Evolutionary conservation across 108 stramenopile species (phyloP).

Genomic region (Conticribra weissflogii): DNA sequence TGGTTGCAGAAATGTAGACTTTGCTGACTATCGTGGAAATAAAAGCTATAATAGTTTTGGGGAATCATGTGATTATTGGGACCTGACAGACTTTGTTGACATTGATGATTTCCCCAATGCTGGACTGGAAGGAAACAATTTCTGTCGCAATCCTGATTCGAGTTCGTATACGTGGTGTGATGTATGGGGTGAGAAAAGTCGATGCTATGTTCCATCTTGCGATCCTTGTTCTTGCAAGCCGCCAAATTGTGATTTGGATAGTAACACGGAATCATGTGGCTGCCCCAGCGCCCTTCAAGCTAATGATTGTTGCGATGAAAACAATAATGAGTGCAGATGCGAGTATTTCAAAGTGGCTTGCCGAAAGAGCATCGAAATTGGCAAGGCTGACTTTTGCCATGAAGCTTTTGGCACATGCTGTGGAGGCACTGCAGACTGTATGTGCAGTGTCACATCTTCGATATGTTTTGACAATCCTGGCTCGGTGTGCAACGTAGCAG

Average conservation of each 20-base stretch:
- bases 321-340: neutral
- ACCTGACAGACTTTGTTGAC: neutral
- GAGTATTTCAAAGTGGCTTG: neutral
- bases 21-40: conserved; percentile 23
- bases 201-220: neutral
- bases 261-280: neutral
- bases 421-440: neutral
- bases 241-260: neutral
- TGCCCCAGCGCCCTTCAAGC: conserved; percentile 15
- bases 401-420: neutral
- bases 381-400: neutral
- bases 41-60: conserved; percentile 2
- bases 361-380: neutral
- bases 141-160: conserved; percentile 6
- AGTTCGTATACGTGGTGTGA: neutral
- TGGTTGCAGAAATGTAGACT: too few species aligned
- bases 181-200: neutral
- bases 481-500: neutral
- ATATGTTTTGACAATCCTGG: neutral
- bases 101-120: neutral
- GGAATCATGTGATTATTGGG: conserved; percentile 16
- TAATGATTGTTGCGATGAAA: neutral
- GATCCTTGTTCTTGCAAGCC: conserved; percentile 19
- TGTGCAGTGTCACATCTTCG: neutral
- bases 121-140: neutral